phyloP scores from a whole-genome alignment of 352 stramenopile genomes.

The Peronospora tabacina region DNA sequence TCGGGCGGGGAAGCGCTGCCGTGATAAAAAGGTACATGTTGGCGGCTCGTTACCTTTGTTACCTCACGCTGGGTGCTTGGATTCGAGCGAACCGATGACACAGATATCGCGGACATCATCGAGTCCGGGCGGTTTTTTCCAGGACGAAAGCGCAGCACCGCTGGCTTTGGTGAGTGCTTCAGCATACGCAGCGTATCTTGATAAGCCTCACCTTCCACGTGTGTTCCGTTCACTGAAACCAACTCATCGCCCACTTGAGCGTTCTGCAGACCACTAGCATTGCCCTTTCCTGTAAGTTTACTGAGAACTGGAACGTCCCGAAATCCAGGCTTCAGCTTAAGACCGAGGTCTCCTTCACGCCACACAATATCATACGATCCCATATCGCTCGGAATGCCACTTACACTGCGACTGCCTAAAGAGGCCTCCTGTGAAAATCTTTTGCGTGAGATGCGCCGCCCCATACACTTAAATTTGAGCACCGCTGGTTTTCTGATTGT shows the following conservation, averaged over 20 bases:
- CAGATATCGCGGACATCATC: slow-evolving; percentile 49
- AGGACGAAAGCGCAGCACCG: slow-evolving; percentile 71
- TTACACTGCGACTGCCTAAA: slow-evolving; percentile 23
- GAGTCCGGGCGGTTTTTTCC: slow-evolving; percentile 48
- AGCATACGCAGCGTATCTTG: slow-evolving; percentile 81
- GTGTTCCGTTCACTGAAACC: slow-evolving; percentile 77
- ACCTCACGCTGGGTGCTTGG: slow-evolving; percentile 42
- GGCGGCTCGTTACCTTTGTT: slow-evolving; percentile 28
- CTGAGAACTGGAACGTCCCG: slow-evolving; percentile 73
- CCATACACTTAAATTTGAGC: slow-evolving; percentile 86
- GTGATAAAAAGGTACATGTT: slow-evolving; percentile 56
- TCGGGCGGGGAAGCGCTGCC: slow-evolving; percentile 16
- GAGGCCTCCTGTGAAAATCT: slow-evolving; percentile 35
- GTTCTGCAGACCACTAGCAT: slow-evolving; percentile 73
- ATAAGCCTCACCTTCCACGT: slow-evolving; percentile 72
- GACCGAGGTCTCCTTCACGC: slow-evolving; percentile 74
- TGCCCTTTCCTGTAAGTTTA: slow-evolving; percentile 79
- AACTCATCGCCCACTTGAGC: slow-evolving; percentile 76
- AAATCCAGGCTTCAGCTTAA: slow-evolving; percentile 79
- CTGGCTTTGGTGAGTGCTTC: slow-evolving; percentile 80
- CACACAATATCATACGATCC: slow-evolving; percentile 84
- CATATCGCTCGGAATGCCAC: slow-evolving; percentile 38
- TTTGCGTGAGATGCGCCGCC: slow-evolving; percentile 57
- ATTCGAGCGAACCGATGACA: slow-evolving; percentile 52
- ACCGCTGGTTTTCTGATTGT: slow-evolving; percentile 79